Evolutionary conservation across 352 stramenopile genomes (phyloP), one percentile per base, ranked within the genome.

Genomic region (Pythium brassicae): DNA sequence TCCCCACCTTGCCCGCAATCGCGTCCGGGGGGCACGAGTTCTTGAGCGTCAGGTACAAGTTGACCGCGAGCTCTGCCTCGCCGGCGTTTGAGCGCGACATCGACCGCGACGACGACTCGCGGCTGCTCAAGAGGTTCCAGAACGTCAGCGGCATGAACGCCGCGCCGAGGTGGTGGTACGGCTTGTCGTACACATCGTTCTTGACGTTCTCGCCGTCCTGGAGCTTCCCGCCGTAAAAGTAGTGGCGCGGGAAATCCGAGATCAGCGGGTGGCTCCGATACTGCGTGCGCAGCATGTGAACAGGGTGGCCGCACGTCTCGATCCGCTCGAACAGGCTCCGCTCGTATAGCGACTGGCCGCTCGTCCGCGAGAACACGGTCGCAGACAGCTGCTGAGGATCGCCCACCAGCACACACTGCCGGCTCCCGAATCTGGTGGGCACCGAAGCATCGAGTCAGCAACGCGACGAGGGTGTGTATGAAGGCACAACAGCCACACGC

Each of bases 301-400:
- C 86, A 1, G 89, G 87, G 55, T 97, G 84, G 1, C 87, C 77
- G 40, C 79, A 92, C 34, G 72, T 86, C 66, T 97, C 89, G 34
- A 98, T 65, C 29, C 92, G 85, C 53, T 97, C 88, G 56, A 98
- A 97, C 15, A 98, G 66, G 85, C 85, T 96, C 23, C 92, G 80
- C 45, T 97, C 87, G 58, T 97, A 97, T 29, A 96, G 74, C 3
- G 83, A 94, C 34, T 87, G 72, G 0, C 74, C 78, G 26, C 84
- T 91, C 12, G 83, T 89, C 46, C 88, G 86, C 23, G 88, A 97
- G 58, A 97, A 96, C 0, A 97, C 87, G 1, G 92, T 98, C n/a
- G 92, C 92, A 35, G 87, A 90, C 19, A 98, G 72, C 58, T 98
- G 92, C 62, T 97, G 90, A 0, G 91, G 92, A 65, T 98, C 92